These are phyloP conservation scores for Sugiyamaella chiloensis DNA, from an alignment of 805 yeast genomes.

Conservation along the genomic window DNA sequence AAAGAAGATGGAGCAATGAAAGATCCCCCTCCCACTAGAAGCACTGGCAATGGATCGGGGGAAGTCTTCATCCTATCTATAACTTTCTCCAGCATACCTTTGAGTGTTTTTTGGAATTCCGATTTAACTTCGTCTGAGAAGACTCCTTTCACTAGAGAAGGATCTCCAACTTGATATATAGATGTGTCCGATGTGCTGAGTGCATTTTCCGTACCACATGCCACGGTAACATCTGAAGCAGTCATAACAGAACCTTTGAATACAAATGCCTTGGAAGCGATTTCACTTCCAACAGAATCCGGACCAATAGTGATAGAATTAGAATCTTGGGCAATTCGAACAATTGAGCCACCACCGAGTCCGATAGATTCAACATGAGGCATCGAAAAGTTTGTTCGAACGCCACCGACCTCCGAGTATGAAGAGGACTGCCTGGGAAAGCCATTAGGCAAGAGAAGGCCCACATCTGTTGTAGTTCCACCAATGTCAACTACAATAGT, in stretches of 20 bases:
- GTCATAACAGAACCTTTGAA: constrained; percentile 45
- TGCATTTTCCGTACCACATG: constrained; percentile 14
- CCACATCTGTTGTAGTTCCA: constrained; percentile 52
- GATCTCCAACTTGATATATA: neutral
- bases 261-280: constrained; percentile 34
- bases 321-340: constrained; percentile 1
- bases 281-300: constrained; percentile 46
- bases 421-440: constrained; percentile 48
- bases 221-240: constrained; percentile 39
- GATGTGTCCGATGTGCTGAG: constrained; percentile 11
- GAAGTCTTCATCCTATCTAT: constrained; percentile 46
- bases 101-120: constrained; percentile 21
- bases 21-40: constrained; percentile 51
- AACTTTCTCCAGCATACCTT: constrained; percentile 37
- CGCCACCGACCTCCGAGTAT: constrained; percentile 30
- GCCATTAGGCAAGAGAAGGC: constrained; percentile 43
- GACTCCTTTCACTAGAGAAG: constrained; percentile 22
- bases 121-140: constrained; percentile 14
- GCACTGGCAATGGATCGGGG: constrained; percentile 42
- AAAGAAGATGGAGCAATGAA: constrained; percentile 39
- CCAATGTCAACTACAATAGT: constrained; percentile 44
- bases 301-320: constrained; percentile 39
- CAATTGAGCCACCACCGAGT: constrained; percentile 49
- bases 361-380: constrained; percentile 51
- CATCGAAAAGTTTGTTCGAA: constrained; percentile 45